Evolutionary conservation across 768 basidiomycete genomes (phyloP).

Genomic region (Termitomyces sp.): DNA sequence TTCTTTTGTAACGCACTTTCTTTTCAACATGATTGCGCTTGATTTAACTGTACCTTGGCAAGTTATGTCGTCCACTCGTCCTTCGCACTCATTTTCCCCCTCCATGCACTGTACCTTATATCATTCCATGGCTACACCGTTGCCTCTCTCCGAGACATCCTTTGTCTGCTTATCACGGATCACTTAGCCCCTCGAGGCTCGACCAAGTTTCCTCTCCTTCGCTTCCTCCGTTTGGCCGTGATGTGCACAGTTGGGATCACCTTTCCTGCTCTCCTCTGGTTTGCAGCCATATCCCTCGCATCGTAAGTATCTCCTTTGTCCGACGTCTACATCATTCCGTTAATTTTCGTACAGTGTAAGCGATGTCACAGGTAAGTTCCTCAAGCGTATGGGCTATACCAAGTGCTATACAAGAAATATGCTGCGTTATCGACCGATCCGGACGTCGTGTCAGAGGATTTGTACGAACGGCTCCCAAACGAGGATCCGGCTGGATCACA

Average conservation of each 20-base stretch:
- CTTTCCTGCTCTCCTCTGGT: slow-evolving; percentile 71
- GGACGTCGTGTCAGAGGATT: slow-evolving; percentile 37
- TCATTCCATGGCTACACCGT: slow-evolving; percentile 46
- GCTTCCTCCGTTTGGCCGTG: slow-evolving; percentile 35
- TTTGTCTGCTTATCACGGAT: slow-evolving; percentile 46
- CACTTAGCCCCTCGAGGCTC: slow-evolving; percentile 39
- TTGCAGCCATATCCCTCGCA: slow-evolving; percentile 61
- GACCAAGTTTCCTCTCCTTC: slow-evolving; percentile 30
- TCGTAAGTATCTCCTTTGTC: slow-evolving; percentile 51
- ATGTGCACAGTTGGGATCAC: slow-evolving; percentile 57
- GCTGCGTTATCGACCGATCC: slow-evolving; percentile 67
- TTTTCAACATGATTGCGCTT: neutral
- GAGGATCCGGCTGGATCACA: slow-evolving; percentile 16
- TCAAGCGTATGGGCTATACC: slow-evolving; percentile 67
- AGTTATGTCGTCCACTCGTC: slow-evolving; percentile 88
- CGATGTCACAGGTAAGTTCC: slow-evolving; percentile 64
- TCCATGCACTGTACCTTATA: slow-evolving; percentile 71
- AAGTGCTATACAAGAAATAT: slow-evolving; percentile 83
- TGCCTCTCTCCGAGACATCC: slow-evolving; percentile 44
- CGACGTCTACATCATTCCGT: slow-evolving; percentile 5
- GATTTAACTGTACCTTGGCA: neutral
- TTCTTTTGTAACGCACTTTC: slow-evolving; percentile 66
- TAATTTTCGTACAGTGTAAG: slow-evolving; percentile 50
- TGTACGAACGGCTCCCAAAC: slow-evolving; percentile 44
- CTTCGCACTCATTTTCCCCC: slow-evolving; percentile 74